Evolutionary conservation across 768 basidiomycete genomes (phyloP), one percentile per base, ranked within the genome.

Genomic region (Daedaleopsis sinensis): DNA sequence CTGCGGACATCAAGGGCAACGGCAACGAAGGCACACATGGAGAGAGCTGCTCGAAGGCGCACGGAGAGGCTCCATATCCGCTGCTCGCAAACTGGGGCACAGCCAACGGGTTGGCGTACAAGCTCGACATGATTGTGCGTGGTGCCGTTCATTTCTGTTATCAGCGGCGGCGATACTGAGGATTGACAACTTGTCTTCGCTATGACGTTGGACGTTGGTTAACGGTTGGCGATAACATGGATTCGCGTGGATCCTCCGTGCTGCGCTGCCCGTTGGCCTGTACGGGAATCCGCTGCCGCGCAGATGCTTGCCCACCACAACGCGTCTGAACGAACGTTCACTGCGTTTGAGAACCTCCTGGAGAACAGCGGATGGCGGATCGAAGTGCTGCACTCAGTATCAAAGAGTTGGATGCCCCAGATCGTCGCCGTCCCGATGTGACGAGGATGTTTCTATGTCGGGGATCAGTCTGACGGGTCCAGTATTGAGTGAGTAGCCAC

Each of bases 61-160:
- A 32, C 27, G 27, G 27, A 3, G 27, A n/a, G 16, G 69, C 65
- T 9, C 69, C 70, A 3, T 57, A 57, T 35, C 69, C 70, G 16
- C 58, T 71, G n/a, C 63, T 71, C 21, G 61, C 65, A 2, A 71
- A 71, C 51, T 35, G 63, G 62, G 70, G 70, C 18, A 58, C 44
- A 1, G 68, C 61, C 3, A 58, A 47, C 24, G 39, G 57, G 1
- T 23, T 57, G 11, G 42, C 62, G 23, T 71, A 71, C 46, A 47
- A 59, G 15, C 42, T 52, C 16, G 70, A 70, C 35, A 8, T 66
- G 6, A 42, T 61, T 57, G 69, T 68, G 39, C 50, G 67, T 53
- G 23, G 5, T 15, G 5, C 27, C 16, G 12, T 15, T 32, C 19
- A 35, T 6, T 24, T 3, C 13, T 16, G 38, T n/a, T 36, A 23